Evolutionary conservation across 345 rosid genomes (phyloP), one percentile per base, ranked within the genome.

Genomic region (Linum usitatissimum): DNA sequence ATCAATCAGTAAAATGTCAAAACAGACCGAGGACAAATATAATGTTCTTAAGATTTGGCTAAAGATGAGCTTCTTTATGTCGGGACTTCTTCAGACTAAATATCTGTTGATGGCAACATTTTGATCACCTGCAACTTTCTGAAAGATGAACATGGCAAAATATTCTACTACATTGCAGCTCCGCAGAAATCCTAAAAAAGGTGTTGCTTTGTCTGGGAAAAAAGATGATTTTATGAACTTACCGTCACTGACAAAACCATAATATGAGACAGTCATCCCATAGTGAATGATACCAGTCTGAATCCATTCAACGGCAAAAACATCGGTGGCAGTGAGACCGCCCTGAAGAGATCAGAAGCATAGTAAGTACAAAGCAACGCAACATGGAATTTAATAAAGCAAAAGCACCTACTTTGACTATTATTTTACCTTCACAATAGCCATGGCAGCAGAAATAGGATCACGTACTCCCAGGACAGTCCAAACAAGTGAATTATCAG

Each of bases 241-340:
- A 93, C 99, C 99, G 70, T 93, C 97, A 57, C 99, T 83, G 60
- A 93, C 97, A 81, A 90, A 93, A 72, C 97, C 99, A 80, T 83
- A 93, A 73, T 93, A 93, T 30, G 96, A 88, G 61, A 83, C 94
- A 6, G 97, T 93, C 97, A 87, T 76, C 68, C 99, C 99, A 68
- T 80, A 90, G 80, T 90, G 99, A 66, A 86, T 71, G 63, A 70
- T 64, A 70, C 96, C 97, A 51, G 80, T 86, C 70, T 87, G 95
- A 73, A 87, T 81, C 99, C 97, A 93, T 77, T 90, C 83, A 30
- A 93, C 97, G 70, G 90, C 97, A 75, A 93, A 93, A 61, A 93
- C 99, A 83, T 93, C 95, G 2, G 95, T 90, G 73, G 97, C 94
- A 58, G 96, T 87, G 53, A 93, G 89, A 64, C 99, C 97, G 58